These are phyloP conservation scores for Ophiostoma montium DNA, from an alignment of 2,329 filamentous ascomycete genomes.

Conservation along the genomic window DNA sequence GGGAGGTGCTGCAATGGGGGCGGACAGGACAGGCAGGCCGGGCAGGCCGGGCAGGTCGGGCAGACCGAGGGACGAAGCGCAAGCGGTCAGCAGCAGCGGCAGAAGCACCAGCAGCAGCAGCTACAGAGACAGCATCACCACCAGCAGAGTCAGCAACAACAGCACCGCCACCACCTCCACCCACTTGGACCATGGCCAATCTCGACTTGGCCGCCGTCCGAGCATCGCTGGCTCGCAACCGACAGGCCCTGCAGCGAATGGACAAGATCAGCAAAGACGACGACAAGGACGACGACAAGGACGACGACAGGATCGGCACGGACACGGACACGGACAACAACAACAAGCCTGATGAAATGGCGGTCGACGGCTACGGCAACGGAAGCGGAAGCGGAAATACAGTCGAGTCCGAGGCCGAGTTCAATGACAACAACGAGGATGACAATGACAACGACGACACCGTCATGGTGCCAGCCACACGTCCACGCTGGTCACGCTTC, in stretches of 20 bases:
- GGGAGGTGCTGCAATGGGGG: conserved; percentile 15
- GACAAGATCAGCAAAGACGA: background rate
- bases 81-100: background rate
- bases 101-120: background rate
- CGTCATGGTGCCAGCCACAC: conserved; percentile 15
- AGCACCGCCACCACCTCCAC: background rate
- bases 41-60: too few relatives aligned
- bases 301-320: background rate
- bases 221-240: conserved; percentile 3
- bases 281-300: background rate
- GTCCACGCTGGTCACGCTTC: conserved; percentile 34
- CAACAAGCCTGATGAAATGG: conserved; percentile 3
- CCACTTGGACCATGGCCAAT: conserved; percentile 3
- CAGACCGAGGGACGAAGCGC: too few relatives aligned
- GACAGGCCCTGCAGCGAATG: conserved; percentile 2
- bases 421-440: background rate
- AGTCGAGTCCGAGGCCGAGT: background rate
- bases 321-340: background rate
- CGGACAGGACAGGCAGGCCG: conserved; percentile 6
- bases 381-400: too few relatives aligned
- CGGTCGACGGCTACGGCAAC: too few relatives aligned
- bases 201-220: conserved; percentile 9
- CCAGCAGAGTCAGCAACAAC: background rate
- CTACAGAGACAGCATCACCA: background rate
- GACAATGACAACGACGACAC: conserved; percentile 8